A percentile compares a stretch with the other conserved stretches of the same genome.
Conservation (phyloP, 495 filamentous ascomycete genomes). For the Corynascus novoguineensis region DNA sequence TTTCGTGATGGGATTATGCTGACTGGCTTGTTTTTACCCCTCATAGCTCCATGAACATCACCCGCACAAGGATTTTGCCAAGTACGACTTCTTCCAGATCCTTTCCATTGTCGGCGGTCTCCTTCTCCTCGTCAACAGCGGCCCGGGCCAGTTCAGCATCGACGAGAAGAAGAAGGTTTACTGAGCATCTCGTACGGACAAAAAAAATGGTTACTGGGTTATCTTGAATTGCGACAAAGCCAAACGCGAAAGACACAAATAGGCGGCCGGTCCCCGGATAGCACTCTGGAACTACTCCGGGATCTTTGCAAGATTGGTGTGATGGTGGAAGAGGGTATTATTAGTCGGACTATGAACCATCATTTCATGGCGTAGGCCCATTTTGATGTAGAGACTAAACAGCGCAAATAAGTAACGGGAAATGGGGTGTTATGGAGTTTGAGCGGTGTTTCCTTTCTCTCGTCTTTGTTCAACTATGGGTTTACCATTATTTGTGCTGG, state of each 20-base stretch:
- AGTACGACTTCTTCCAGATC: conserved; percentile 99
- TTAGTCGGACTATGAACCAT: not conserved
- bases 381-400: conserved; percentile 11
- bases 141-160: conserved; percentile 92
- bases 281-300: not conserved
- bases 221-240: too few species aligned
- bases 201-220: not conserved
- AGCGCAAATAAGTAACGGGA: not conserved
- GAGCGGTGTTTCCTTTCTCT: not conserved
- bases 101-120: conserved; percentile 96
- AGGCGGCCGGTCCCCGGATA: not conserved
- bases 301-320: not conserved
- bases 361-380: conserved; percentile 1
- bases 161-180: conserved; percentile 99
- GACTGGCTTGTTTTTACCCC: conserved; percentile 14
- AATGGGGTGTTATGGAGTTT: not conserved
- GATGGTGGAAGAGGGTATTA: not conserved
- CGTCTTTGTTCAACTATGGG: not conserved
- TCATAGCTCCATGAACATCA: conserved; percentile 90
- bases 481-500: not conserved
- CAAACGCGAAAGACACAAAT: not conserved
- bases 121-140: conserved; percentile 94
- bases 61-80: conserved; percentile 99
- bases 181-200: not conserved
- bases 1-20: not conserved